Evolutionary conservation across 805 yeast genomes (phyloP).

Genomic region (Candida sithepensis): DNA sequence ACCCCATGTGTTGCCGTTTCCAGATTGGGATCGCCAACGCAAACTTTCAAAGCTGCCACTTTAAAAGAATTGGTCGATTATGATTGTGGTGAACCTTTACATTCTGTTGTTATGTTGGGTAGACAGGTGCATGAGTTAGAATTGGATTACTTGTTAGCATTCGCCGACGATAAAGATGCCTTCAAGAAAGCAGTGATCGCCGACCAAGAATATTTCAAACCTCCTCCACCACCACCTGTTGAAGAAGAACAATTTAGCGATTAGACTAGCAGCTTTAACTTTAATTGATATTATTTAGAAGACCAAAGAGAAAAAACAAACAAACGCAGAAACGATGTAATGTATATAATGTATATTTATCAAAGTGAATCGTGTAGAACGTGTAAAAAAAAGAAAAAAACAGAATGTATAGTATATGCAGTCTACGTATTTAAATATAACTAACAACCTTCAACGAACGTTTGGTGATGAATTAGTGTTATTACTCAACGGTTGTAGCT

Average conservation of each 20-base stretch:
- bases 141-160: constrained; percentile 76
- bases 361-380: too few species aligned
- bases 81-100: constrained; percentile 93
- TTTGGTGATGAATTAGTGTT: background rate
- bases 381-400: too few species aligned
- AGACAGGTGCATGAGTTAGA: constrained; percentile 93
- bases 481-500: background rate
- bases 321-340: too few species aligned
- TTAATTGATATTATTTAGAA: too few species aligned
- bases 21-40: constrained; percentile 83
- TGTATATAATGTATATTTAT: too few species aligned
- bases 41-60: constrained; percentile 81
- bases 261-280: too few species aligned
- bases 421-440: too few species aligned
- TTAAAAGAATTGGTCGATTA: constrained; percentile 71
- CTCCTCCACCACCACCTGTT: constrained; percentile 41
- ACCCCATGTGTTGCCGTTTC: constrained; percentile 95
- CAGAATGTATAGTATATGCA: too few species aligned
- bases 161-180: constrained; percentile 56
- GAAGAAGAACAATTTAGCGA: constrained; percentile 11
- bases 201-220: constrained; percentile 72
- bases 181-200: constrained; percentile 44
- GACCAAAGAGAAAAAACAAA: background rate
- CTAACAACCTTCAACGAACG: background rate
- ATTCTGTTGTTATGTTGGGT: constrained; percentile 86